These are phyloP conservation scores for Boletales sp. DNA, from an alignment of 768 basidiomycete species.

Conservation along the genomic window DNA sequence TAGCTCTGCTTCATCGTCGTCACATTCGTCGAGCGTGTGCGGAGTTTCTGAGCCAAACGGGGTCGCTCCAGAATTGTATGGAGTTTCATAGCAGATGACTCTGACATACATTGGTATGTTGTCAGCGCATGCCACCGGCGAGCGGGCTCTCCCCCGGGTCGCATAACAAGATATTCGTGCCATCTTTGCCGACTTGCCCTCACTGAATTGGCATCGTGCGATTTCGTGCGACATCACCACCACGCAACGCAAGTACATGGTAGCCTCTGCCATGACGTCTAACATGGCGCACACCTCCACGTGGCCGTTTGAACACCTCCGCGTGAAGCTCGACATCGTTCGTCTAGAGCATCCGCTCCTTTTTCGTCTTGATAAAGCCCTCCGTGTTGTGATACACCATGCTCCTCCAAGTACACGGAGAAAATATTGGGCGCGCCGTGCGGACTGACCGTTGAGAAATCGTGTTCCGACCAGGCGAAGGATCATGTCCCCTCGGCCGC, in stretches of 20 bases:
- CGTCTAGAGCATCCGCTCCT: constrained; percentile 96
- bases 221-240: constrained; percentile 99
- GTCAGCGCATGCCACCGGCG: no score
- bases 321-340: constrained; percentile 90
- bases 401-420: constrained; percentile 89
- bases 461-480: constrained; percentile 93
- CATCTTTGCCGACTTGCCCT: constrained; percentile 83
- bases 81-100: no score
- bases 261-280: constrained; percentile 97
- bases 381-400: constrained; percentile 64
- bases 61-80: no score
- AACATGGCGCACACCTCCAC: constrained; percentile 92
- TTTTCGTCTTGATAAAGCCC: constrained; percentile 59
- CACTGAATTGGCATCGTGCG: constrained; percentile 87
- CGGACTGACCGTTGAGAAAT: no score
- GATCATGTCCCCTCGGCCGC: constrained; percentile 91
- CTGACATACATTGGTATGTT: no score
- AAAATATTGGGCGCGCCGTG: constrained; percentile 90
- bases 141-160: no score
- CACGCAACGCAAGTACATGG: constrained; percentile 89
- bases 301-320: constrained; percentile 97
- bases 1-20: constrained; percentile 20
- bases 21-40: constrained; percentile 37
- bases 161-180: no score
- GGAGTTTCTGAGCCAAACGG: no score